These are phyloP conservation scores for Colletotrichum theobromicola DNA, from an alignment of 2,329 filamentous ascomycete species.

Conservation along the genomic window DNA sequence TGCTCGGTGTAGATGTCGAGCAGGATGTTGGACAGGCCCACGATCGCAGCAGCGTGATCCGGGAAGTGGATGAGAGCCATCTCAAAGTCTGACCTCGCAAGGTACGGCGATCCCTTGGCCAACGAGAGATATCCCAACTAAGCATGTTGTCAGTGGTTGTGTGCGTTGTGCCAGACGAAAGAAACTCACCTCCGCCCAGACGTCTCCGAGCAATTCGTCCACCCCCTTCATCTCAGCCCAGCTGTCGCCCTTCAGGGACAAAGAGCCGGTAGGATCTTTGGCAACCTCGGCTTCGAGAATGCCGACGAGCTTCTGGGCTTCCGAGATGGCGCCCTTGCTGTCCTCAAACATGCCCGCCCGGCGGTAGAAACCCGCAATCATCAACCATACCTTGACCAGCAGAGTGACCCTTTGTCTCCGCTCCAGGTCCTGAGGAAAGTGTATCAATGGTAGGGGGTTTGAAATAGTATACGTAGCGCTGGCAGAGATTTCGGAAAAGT, in stretches of 20 bases:
- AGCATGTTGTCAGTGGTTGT: conserved; percentile 30
- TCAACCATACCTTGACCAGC: conserved; percentile 84
- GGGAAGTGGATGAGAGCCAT: conserved; percentile 79
- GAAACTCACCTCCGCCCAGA: conserved; percentile 76
- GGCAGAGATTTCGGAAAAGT: conserved; percentile 42
- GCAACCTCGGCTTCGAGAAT: conserved; percentile 71
- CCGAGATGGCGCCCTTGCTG: conserved; percentile 77
- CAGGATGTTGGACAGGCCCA: conserved; percentile 83
- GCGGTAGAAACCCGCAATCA: conserved; percentile 87
- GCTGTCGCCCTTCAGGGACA: conserved; percentile 65
- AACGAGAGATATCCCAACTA: conserved; percentile 73
- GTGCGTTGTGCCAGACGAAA: not conserved
- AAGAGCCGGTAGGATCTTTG: conserved; percentile 65
- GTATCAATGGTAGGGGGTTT: conserved; percentile 54
- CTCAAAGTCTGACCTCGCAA: conserved; percentile 81
- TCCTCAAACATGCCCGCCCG: conserved; percentile 82
- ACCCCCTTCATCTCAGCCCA: conserved; percentile 85
- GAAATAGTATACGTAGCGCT: conserved; percentile 50
- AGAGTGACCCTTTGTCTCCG: conserved; percentile 55
- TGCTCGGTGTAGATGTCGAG: conserved; percentile 82
- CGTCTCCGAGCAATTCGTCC: conserved; percentile 84
- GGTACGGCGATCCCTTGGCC: conserved; percentile 66
- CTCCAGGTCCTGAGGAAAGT: conserved; percentile 60
- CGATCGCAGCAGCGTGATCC: conserved; percentile 80
- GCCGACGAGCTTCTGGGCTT: conserved; percentile 80